phyloP scores from a whole-genome alignment of 176 grass and related monocot genomes.

The Oryza meyeriana region DNA sequence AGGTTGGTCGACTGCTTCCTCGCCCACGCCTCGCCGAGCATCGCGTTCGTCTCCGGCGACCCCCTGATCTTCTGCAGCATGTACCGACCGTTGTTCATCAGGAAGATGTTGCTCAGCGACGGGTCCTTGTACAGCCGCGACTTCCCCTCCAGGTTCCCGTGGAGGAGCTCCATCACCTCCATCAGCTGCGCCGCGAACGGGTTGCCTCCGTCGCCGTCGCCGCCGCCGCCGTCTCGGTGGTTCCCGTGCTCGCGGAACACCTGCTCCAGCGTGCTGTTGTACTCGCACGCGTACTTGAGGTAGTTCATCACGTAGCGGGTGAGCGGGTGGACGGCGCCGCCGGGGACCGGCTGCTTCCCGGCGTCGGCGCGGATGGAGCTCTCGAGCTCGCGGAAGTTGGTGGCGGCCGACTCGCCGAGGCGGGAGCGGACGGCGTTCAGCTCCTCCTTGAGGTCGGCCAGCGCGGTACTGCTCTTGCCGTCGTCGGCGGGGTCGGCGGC shows the following conservation, averaged over 20 bases:
- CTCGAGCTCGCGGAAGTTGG: slow-evolving; percentile 89
- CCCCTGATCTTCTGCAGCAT: slow-evolving; percentile 87
- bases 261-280: slow-evolving; percentile 86
- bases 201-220: not conserved
- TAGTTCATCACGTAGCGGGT: slow-evolving; percentile 98
- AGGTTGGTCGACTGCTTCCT: slow-evolving; percentile 63
- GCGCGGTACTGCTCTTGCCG: not conserved
- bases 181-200: slow-evolving; percentile 72
- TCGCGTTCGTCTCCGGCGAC: slow-evolving; percentile 52
- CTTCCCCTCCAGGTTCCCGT: slow-evolving; percentile 65
- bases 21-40: slow-evolving; percentile 75
- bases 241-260: slow-evolving; percentile 64
- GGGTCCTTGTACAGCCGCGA: slow-evolving; percentile 80
- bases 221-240: not conserved
- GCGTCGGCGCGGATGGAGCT: slow-evolving; percentile 77
- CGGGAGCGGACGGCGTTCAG: slow-evolving; percentile 36
- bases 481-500: not conserved
- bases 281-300: slow-evolving; percentile 80
- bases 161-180: slow-evolving; percentile 77
- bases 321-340: slow-evolving; percentile 89
- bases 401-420: slow-evolving; percentile 56
- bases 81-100: slow-evolving; percentile 99
- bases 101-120: slow-evolving; percentile 67
- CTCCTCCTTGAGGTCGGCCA: slow-evolving; percentile 56
- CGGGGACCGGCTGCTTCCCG: slow-evolving; percentile 55